phyloP scores from a whole-genome alignment of 2,329 filamentous ascomycete species.

The Chaetomium sp. region DNA sequence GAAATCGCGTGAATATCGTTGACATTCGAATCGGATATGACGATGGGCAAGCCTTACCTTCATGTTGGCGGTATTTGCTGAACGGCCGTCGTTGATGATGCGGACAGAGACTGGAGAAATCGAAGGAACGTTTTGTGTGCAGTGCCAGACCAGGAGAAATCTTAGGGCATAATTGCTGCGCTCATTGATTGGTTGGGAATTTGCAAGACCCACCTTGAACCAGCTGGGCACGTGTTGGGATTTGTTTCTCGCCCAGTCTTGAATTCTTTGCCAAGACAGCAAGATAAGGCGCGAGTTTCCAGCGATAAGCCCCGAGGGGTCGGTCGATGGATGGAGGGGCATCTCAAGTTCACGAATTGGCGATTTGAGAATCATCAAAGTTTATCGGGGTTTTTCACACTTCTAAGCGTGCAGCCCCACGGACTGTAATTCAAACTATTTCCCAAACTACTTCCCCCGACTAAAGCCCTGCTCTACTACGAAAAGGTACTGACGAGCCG shows the following conservation, averaged over 20 bases:
- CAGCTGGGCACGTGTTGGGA: not conserved
- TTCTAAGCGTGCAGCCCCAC: not conserved
- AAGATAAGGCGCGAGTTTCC: not conserved
- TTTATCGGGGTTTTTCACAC: not conserved
- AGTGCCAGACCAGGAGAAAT: slow-evolving; percentile 23
- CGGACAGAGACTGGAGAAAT: slow-evolving; percentile 34
- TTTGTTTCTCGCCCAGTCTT: slow-evolving; percentile 11
- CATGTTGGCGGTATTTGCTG: slow-evolving; percentile 37
- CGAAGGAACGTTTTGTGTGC: slow-evolving; percentile 38
- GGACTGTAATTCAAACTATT: not conserved
- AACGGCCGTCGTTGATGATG: slow-evolving; percentile 36
- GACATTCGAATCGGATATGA: not conserved
- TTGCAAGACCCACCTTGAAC: not conserved
- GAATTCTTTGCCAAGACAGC: slow-evolving; percentile 11
- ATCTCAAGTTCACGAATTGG: not conserved
- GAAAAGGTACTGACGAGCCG: too few relatives aligned
- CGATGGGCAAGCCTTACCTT: slow-evolving; percentile 32
- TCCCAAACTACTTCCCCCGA: too few relatives aligned
- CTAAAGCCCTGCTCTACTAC: too few relatives aligned
- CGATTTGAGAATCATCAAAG: not conserved
- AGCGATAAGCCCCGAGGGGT: slow-evolving; percentile 15
- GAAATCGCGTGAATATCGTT: slow-evolving; percentile 3
- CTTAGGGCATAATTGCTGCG: slow-evolving; percentile 36
- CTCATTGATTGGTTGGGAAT: slow-evolving; percentile 28
- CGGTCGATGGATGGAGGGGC: not conserved